Evolutionary conservation across 805 yeast species (phyloP).

Genomic region (Saturnispora quitensis): DNA sequence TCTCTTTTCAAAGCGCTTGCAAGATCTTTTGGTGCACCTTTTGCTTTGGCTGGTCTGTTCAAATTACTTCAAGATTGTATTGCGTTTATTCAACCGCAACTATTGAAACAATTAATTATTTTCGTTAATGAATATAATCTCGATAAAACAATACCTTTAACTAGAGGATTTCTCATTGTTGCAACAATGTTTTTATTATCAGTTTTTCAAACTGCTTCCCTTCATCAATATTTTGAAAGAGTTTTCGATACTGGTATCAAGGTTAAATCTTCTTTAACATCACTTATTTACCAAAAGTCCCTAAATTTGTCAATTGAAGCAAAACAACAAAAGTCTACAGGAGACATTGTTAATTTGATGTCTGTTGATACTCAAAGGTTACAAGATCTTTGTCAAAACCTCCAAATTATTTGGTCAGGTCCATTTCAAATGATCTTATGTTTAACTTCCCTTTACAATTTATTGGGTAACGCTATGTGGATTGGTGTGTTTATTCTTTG

Average conservation of each 20-base stretch:
- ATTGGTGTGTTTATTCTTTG: conserved; percentile 79
- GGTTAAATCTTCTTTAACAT: conserved; percentile 58
- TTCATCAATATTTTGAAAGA: conserved; percentile 73
- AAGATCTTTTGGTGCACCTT: conserved; percentile 69
- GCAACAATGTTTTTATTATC: conserved; percentile 67
- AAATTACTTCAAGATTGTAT: conserved; percentile 69
- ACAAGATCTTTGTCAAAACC: conserved; percentile 71
- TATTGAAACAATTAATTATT: conserved; percentile 55
- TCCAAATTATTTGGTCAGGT: conserved; percentile 83
- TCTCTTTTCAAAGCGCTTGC: conserved; percentile 39
- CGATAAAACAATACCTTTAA: conserved; percentile 45
- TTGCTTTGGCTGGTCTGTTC: conserved; percentile 60
- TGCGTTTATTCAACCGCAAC: conserved; percentile 82
- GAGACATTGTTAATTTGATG: conserved; percentile 92
- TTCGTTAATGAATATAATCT: conserved; percentile 46
- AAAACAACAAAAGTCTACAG: conserved; percentile 64
- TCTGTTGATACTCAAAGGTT: conserved; percentile 87
- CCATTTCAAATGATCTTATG: conserved; percentile 82
- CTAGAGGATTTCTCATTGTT: conserved; percentile 70
- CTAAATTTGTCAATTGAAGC: conserved; percentile 64
- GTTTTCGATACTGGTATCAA: conserved; percentile 72
- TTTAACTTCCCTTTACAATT: conserved; percentile 56
- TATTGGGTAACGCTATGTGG: conserved; percentile 91
- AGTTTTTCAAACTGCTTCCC: conserved; percentile 63
- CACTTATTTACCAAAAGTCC: conserved; percentile 61